Evolutionary conservation across 176 grass and related monocot genomes (phyloP).

Genomic region (Elaeis guineensis): DNA sequence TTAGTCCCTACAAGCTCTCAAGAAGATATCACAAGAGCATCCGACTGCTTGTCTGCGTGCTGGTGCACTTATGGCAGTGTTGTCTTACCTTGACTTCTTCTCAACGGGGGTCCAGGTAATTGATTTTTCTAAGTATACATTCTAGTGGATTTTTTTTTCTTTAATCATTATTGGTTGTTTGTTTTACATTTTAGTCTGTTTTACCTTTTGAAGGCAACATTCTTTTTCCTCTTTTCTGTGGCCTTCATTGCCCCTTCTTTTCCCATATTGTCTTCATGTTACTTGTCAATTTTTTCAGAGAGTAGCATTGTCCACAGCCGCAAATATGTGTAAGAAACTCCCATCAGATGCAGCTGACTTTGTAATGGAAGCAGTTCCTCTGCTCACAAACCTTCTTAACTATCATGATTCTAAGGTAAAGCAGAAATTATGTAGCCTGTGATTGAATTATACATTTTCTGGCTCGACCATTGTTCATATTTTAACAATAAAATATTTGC

Average conservation of each 20-base stretch:
- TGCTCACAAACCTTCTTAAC: slow-evolving; percentile 83
- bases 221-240: neutral
- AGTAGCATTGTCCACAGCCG: slow-evolving; percentile 78
- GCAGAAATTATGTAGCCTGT: slow-evolving; percentile 1
- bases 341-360: slow-evolving; percentile 90
- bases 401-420: slow-evolving; percentile 78
- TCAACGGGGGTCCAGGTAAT: slow-evolving; percentile 26
- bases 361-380: slow-evolving; percentile 87
- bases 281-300: slow-evolving; percentile 32
- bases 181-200: neutral
- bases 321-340: slow-evolving; percentile 93
- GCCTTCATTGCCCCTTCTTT: neutral
- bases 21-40: slow-evolving; percentile 18
- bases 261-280: slow-evolving; percentile 12
- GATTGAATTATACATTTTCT: no score
- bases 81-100: slow-evolving; percentile 46
- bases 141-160: neutral
- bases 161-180: neutral
- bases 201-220: neutral
- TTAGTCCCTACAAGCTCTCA: slow-evolving; percentile 33
- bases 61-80: slow-evolving; percentile 39
- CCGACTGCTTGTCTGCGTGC: slow-evolving; percentile 27
- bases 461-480: no score
- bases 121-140: neutral
- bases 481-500: no score